phyloP scores from a whole-genome alignment of 768 basidiomycete species.

The Mrakia gelida region DNA sequence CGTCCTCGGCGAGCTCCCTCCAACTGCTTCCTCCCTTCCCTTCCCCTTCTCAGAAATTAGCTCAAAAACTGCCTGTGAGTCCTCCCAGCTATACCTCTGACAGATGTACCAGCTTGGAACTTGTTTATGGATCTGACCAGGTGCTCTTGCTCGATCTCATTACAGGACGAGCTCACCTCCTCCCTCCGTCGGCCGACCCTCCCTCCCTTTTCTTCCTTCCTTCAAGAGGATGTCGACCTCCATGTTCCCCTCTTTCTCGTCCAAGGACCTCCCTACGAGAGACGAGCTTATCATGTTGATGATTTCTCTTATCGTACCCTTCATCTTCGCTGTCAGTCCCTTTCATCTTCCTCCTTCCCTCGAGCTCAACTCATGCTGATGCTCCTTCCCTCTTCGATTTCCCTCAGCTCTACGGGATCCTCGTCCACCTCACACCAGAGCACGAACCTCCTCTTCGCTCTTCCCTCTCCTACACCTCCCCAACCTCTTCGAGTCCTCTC shows the following conservation, averaged over 20 bases:
- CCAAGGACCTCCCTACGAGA: not conserved
- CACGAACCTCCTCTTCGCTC: not conserved
- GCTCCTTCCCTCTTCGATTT: not conserved
- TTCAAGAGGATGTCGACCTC: not conserved
- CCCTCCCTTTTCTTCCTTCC: no score
- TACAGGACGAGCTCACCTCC: no score
- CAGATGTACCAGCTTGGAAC: no score
- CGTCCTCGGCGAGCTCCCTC: no score
- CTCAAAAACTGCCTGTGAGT: no score
- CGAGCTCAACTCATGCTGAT: not conserved
- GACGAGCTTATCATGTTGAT: not conserved
- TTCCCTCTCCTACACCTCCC: constrained; percentile 3
- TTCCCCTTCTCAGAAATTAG: no score
- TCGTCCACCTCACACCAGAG: constrained; percentile 57
- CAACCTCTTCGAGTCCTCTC: constrained; percentile 48
- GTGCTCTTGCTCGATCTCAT: no score
- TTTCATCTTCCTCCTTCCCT: not conserved
- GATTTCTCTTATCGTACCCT: not conserved
- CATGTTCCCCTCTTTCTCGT: not conserved
- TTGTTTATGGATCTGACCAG: no score
- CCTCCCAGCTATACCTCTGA: no score
- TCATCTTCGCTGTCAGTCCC: not conserved
- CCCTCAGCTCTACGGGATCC: constrained; percentile 60
- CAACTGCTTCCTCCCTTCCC: no score
- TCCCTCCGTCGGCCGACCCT: no score